phyloP scores from a whole-genome alignment of 805 yeast species.

The Zygotorulaspora florentina region DNA sequence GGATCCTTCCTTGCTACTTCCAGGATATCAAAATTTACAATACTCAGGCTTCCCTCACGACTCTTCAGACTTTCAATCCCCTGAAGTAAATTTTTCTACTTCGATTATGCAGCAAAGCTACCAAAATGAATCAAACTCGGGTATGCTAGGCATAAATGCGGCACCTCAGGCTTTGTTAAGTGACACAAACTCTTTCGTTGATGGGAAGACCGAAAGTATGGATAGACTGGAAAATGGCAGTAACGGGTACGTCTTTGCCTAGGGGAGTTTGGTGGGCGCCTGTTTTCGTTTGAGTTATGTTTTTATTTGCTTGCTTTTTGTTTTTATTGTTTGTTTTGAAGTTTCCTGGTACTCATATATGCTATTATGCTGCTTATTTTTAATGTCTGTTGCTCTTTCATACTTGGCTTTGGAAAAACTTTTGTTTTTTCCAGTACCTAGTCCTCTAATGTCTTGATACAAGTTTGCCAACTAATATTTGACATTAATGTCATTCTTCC shows the following conservation, averaged over 20 bases:
- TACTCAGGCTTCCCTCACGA: constrained; percentile 7
- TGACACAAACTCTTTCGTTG: constrained; percentile 10
- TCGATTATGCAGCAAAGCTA: background rate
- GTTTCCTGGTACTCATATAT: background rate
- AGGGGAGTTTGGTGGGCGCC: background rate
- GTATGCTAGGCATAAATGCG: background rate
- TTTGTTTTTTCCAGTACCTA: too few relatives aligned
- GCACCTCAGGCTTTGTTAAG: constrained; percentile 11
- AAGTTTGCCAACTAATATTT: background rate
- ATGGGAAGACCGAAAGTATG: constrained; percentile 12
- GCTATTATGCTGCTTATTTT: background rate
- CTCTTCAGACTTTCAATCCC: constrained; percentile 12
- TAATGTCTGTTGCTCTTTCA: background rate
- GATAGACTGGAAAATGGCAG: constrained; percentile 27
- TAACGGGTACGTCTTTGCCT: constrained; percentile 23
- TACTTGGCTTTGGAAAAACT: background rate
- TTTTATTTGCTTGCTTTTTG: constrained; percentile 1
- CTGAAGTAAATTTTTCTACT: constrained; percentile 1
- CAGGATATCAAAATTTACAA: constrained; percentile 11
- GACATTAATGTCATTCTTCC: too few relatives aligned
- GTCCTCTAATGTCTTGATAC: too few relatives aligned
- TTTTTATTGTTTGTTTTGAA: background rate
- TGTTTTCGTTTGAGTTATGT: constrained; percentile 2
- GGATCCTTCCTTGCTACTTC: constrained; percentile 7
- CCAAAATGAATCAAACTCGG: background rate